phyloP scores from a whole-genome alignment of 192 early-diverging fungal genomes.

The Spizellomyces sp. region DNA sequence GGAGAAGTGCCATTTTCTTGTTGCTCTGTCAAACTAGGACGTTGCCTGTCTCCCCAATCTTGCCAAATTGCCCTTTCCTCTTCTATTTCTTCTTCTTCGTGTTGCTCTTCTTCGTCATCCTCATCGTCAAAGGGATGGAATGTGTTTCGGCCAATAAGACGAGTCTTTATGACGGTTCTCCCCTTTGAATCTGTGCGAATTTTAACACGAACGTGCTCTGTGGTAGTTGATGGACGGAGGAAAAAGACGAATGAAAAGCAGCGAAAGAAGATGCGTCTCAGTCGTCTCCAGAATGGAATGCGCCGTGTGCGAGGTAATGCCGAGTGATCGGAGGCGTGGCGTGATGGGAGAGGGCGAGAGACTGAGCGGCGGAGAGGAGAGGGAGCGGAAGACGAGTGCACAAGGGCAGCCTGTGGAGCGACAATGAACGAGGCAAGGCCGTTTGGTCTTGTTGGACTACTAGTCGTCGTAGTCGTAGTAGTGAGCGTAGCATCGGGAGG shows the following conservation, averaged over 20 bases:
- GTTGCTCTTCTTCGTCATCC: conserved; percentile 16
- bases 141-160: conserved; percentile 4
- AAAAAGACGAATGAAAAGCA: conserved; percentile 13
- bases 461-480: no score
- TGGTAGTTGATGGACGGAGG: not conserved
- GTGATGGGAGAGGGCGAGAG: no score
- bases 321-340: no score
- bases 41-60: not conserved
- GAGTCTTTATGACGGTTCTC: conserved; percentile 27
- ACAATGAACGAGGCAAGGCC: no score
- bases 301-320: not conserved
- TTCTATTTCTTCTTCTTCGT: conserved; percentile 15
- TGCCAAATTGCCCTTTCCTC: conserved; percentile 8
- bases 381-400: no score
- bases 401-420: no score
- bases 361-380: no score
- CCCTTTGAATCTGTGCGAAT: conserved; percentile 21
- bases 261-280: not conserved
- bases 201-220: conserved; percentile 32
- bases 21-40: not conserved
- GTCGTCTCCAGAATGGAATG: conserved; percentile 11
- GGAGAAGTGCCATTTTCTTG: not conserved
- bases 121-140: conserved; percentile 15
- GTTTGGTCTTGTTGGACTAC: no score
- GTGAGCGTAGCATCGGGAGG: not conserved